These are phyloP conservation scores for Penicillium sp. DNA, from an alignment of 2,329 filamentous ascomycete genomes.

Conservation along the genomic window DNA sequence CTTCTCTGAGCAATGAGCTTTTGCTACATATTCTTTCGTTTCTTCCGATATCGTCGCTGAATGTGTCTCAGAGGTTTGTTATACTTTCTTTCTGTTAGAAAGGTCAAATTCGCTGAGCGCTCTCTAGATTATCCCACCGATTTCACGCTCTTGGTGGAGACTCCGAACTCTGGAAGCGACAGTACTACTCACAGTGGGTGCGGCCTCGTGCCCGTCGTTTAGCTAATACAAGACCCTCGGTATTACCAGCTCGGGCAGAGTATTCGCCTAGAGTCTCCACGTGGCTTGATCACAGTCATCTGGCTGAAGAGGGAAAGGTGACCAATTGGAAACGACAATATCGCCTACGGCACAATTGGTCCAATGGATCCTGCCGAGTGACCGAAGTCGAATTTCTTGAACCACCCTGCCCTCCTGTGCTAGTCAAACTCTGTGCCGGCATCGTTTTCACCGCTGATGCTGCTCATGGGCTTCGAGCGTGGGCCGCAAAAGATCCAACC, in stretches of 20 bases:
- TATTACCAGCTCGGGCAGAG: constrained; percentile 39
- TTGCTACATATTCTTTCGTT: constrained; percentile 79
- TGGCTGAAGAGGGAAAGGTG: constrained; percentile 50
- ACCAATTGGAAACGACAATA: constrained; percentile 88
- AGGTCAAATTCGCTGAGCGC: background rate
- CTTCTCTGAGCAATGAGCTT: constrained; percentile 80
- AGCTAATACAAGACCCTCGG: constrained; percentile 60
- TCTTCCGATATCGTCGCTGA: constrained; percentile 67
- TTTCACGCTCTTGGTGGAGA: constrained; percentile 73
- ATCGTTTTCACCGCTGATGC: constrained; percentile 75
- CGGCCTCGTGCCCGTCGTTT: constrained; percentile 75
- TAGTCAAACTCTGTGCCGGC: constrained; percentile 76
- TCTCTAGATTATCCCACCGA: constrained; percentile 59
- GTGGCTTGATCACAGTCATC: constrained; percentile 62
- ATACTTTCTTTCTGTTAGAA: background rate
- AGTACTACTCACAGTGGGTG: constrained; percentile 87
- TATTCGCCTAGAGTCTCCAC: constrained; percentile 58
- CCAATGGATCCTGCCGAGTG: constrained; percentile 74
- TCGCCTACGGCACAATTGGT: constrained; percentile 88
- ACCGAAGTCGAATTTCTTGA: constrained; percentile 69
- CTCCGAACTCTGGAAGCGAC: constrained; percentile 84
- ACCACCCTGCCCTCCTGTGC: constrained; percentile 57
- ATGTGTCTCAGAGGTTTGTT: constrained; percentile 59
- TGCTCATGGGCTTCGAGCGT: constrained; percentile 70
- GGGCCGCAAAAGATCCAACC: constrained; percentile 66